Conservation (phyloP, 306 rosid genomes). For the Cicer judaicum region DNA sequence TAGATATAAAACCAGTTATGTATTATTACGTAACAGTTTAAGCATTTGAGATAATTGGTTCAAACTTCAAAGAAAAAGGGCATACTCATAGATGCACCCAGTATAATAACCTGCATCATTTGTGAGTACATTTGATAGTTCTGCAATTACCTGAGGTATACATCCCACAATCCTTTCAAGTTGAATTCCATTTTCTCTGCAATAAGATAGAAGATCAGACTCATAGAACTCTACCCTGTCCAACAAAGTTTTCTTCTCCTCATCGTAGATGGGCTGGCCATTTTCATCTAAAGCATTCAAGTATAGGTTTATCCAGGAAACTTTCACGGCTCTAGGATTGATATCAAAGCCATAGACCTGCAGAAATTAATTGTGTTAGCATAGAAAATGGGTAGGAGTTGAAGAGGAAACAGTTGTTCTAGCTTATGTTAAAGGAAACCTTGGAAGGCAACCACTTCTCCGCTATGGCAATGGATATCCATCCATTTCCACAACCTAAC, state of each 20-base stretch:
- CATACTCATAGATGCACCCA: not conserved
- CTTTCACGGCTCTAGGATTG: slow-evolving; percentile 87
- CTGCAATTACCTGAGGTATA: slow-evolving; percentile 88
- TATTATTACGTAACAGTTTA: not conserved
- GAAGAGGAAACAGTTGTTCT: not conserved
- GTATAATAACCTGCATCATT: not conserved
- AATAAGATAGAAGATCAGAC: slow-evolving; percentile 88
- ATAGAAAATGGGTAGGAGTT: not conserved
- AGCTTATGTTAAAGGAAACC: slow-evolving; percentile 52
- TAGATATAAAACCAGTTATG: slow-evolving; percentile 1
- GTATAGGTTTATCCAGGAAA: slow-evolving; percentile 91
- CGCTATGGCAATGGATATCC: slow-evolving; percentile 98
- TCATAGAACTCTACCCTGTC: slow-evolving; percentile 96
- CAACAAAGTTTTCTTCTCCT: slow-evolving; percentile 79
- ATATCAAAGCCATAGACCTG: slow-evolving; percentile 97
- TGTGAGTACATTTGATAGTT: slow-evolving; percentile 6
- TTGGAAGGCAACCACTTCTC: slow-evolving; percentile 91
- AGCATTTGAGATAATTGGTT: slow-evolving; percentile 25
- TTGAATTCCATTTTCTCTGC: slow-evolving; percentile 73
- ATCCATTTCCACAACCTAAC: slow-evolving; percentile 99
- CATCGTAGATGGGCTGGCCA: slow-evolving; percentile 78
- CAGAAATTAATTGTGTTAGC: slow-evolving; percentile 21
- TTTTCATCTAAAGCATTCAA: slow-evolving; percentile 84
- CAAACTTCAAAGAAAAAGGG: slow-evolving; percentile 21
- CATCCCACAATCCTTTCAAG: slow-evolving; percentile 97